Evolutionary conservation across 2,329 filamentous ascomycete species (phyloP).

Genomic region (Coniella lustricola): DNA sequence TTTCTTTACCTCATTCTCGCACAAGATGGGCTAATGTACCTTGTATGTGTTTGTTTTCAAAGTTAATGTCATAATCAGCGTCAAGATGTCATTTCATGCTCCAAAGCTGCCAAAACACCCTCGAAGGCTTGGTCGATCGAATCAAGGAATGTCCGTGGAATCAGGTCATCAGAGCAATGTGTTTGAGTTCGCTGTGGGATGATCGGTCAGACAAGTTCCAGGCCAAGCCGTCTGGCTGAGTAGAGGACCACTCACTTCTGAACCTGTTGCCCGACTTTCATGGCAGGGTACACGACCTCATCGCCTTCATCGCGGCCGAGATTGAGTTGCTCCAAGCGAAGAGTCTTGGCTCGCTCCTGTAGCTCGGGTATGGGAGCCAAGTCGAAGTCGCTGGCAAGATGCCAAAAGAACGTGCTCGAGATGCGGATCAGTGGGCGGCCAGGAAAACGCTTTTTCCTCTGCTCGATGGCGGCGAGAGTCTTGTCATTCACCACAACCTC

Average conservation of each 20-base stretch:
- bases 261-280: slow-evolving; percentile 55
- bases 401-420: slow-evolving; percentile 56
- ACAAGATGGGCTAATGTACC: neutral
- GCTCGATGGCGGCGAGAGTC: slow-evolving; percentile 41
- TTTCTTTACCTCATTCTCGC: neutral
- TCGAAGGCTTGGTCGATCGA: too few relatives aligned
- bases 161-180: slow-evolving; percentile 45
- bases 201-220: slow-evolving; percentile 10
- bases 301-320: slow-evolving; percentile 48
- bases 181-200: slow-evolving; percentile 37
- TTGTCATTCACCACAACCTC: slow-evolving; percentile 52
- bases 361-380: slow-evolving; percentile 44
- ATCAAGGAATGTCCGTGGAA: neutral
- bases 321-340: slow-evolving; percentile 40
- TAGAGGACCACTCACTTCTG: slow-evolving; percentile 38
- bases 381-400: slow-evolving; percentile 50
- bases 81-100: too few relatives aligned
- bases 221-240: slow-evolving; percentile 13
- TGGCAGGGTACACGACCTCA: slow-evolving; percentile 39
- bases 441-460: slow-evolving; percentile 33
- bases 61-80: too few relatives aligned
- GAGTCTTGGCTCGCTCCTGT: slow-evolving; percentile 34
- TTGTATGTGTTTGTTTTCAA: too few relatives aligned
- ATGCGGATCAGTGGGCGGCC: slow-evolving; percentile 49
- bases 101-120: too few relatives aligned